Percentiles rank a stretch among this genome's conserved stretches.
These are phyloP conservation scores for Geranium brycei DNA, from an alignment of 345 rosid genomes.

Conservation along the genomic window DNA sequence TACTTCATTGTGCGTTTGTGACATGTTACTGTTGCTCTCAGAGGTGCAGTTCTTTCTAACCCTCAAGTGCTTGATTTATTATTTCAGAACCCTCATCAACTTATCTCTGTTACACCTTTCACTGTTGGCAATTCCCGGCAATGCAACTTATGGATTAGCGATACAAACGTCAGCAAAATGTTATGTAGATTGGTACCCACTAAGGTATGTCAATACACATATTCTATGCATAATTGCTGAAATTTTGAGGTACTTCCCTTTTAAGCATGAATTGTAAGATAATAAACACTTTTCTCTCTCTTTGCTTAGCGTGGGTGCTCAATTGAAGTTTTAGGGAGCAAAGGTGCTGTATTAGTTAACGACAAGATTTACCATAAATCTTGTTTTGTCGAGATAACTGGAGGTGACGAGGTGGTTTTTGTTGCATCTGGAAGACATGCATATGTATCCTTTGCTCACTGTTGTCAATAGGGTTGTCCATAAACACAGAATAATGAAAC, in stretches of 20 bases:
- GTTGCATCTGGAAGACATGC: slow-evolving; percentile 60
- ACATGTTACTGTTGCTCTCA: not conserved
- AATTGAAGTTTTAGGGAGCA: slow-evolving; percentile 64
- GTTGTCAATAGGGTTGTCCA: not conserved
- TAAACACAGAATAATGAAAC: too few relatives aligned
- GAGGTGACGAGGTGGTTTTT: slow-evolving; percentile 91
- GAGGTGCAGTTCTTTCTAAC: not conserved
- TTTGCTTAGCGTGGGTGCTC: slow-evolving; percentile 47
- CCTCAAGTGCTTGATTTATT: not conserved
- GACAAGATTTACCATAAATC: slow-evolving; percentile 46
- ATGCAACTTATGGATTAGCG: slow-evolving; percentile 66
- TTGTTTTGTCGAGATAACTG: slow-evolving; percentile 36
- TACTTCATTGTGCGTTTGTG: not conserved
- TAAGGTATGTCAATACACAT: slow-evolving; percentile 39
- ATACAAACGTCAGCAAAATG: slow-evolving; percentile 33
- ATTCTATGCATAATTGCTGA: not conserved
- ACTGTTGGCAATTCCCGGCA: slow-evolving; percentile 66
- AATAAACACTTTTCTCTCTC: slow-evolving; percentile 15
- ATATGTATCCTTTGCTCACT: slow-evolving; percentile 70
- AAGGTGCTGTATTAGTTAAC: slow-evolving; percentile 78
- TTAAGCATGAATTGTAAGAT: not conserved
- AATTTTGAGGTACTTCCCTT: not conserved
- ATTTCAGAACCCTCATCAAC: slow-evolving; percentile 62
- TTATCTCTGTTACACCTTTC: slow-evolving; percentile 44
- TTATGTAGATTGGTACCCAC: slow-evolving; percentile 70